Evolutionary conservation across 164 flowering plant species (phyloP).

Genomic region (Saururus chinensis): DNA sequence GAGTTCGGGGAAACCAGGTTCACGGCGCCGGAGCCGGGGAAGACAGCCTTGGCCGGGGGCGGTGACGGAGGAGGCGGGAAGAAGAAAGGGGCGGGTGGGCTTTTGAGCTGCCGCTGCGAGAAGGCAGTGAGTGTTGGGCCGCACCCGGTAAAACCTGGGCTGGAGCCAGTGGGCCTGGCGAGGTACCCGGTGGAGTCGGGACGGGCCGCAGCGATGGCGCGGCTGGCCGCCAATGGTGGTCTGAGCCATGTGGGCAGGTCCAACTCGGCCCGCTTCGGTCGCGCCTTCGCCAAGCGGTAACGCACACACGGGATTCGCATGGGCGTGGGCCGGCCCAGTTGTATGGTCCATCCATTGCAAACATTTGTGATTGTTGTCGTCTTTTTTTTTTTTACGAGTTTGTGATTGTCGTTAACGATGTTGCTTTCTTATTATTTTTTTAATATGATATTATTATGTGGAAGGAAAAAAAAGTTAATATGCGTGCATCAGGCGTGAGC

Average conservation of each 20-base stretch:
- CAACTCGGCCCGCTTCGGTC: constrained; percentile 19
- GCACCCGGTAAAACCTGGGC: constrained; percentile 25
- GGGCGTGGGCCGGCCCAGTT: no score
- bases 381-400: no score
- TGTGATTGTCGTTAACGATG: no score
- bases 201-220: not conserved
- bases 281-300: constrained; percentile 16
- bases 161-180: constrained; percentile 4
- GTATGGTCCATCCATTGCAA: no score
- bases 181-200: constrained; percentile 1
- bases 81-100: constrained; percentile 15
- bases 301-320: no score
- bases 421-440: no score
- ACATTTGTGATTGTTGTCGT: no score
- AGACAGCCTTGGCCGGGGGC: not conserved
- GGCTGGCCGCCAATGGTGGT: constrained; percentile 1
- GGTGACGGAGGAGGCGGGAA: constrained; percentile 4
- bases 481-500: no score
- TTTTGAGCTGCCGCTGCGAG: constrained; percentile 69
- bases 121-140: constrained; percentile 83
- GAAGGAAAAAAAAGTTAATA: no score
- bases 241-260: constrained; percentile 24
- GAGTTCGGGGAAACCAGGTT: constrained; percentile 19
- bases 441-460: no score
- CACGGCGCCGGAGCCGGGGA: not conserved